These are phyloP conservation scores for Endoconidiophora polonica DNA, from an alignment of 2,329 filamentous ascomycete species.

Conservation along the genomic window DNA sequence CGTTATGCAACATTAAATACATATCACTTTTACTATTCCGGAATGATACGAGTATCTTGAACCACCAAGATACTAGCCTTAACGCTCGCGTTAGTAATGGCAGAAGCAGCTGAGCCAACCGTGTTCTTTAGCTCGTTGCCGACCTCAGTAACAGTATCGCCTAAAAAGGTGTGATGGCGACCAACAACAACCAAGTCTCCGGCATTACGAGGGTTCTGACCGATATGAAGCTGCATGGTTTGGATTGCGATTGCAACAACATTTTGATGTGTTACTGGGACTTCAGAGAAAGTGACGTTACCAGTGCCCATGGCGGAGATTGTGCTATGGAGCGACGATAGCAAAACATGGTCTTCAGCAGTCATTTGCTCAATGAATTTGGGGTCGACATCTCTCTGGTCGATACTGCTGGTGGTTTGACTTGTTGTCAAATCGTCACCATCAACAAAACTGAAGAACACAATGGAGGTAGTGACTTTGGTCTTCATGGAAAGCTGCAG, in stretches of 20 bases:
- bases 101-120: conserved; percentile 4
- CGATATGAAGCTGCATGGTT: background rate
- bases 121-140: conserved; percentile 11
- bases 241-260: conserved; percentile 2
- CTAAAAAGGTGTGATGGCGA: conserved; percentile 4
- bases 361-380: conserved; percentile 7
- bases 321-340: conserved; percentile 9
- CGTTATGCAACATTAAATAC: background rate
- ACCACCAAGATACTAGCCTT: conserved; percentile 10
- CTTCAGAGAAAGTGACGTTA: conserved; percentile 5
- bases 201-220: conserved; percentile 11
- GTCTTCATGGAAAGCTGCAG: conserved; percentile 70
- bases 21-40: background rate
- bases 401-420: background rate
- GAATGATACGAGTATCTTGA: conserved; percentile 2
- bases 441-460: conserved; percentile 24
- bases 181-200: conserved; percentile 10
- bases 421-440: conserved; percentile 7
- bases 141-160: conserved; percentile 4
- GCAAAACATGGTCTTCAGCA: conserved; percentile 6
- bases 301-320: conserved; percentile 1
- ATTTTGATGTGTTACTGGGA: conserved; percentile 6
- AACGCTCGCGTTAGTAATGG: conserved; percentile 1
- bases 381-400: background rate
- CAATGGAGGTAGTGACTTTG: conserved; percentile 61